Evolutionary conservation across 2,329 filamentous ascomycete genomes (phyloP).

Genomic region (Botryotinia narcissicola): DNA sequence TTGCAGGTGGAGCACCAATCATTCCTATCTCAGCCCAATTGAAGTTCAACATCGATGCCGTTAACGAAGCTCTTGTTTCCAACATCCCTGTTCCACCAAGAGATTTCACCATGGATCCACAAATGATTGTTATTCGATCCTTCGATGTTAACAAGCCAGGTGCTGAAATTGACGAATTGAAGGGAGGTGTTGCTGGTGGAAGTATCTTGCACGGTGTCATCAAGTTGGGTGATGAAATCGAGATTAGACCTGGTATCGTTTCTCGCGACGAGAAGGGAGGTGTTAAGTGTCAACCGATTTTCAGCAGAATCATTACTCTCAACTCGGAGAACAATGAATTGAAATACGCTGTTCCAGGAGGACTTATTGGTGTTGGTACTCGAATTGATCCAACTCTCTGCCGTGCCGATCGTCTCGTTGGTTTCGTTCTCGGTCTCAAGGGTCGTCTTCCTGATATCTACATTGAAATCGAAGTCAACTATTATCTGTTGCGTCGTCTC

Average conservation of each 20-base stretch:
- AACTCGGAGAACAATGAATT: slow-evolving; percentile 98
- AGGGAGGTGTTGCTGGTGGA: slow-evolving; percentile 97
- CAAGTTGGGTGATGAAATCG: slow-evolving; percentile 96
- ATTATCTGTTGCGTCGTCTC: slow-evolving; percentile 91
- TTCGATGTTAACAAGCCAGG: slow-evolving; percentile 99
- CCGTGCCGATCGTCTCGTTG: slow-evolving; percentile 97
- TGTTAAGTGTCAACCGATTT: slow-evolving; percentile 96
- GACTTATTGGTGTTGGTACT: slow-evolving; percentile 96
- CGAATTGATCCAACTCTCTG: slow-evolving; percentile 96
- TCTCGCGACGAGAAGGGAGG: slow-evolving; percentile 90
- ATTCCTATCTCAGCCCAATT: slow-evolving; percentile 97
- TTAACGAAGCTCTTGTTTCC: slow-evolving; percentile 93
- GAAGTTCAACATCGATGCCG: slow-evolving; percentile 99
- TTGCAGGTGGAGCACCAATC: slow-evolving; percentile 90
- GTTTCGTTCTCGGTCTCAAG: slow-evolving; percentile 94
- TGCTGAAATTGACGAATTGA: slow-evolving; percentile 96
- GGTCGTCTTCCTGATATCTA: slow-evolving; percentile 95
- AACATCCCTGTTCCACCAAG: slow-evolving; percentile 89
- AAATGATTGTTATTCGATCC: slow-evolving; percentile 99
- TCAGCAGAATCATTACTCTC: slow-evolving; percentile 88
- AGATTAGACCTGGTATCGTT: slow-evolving; percentile 98
- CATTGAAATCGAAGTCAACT: slow-evolving; percentile 98
- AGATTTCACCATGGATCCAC: slow-evolving; percentile 87
- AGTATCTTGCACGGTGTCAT: slow-evolving; percentile 94
- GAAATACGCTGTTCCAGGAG: slow-evolving; percentile 96